phyloP scores from a whole-genome alignment of 768 basidiomycete genomes.

The Lactifluus volemus region DNA sequence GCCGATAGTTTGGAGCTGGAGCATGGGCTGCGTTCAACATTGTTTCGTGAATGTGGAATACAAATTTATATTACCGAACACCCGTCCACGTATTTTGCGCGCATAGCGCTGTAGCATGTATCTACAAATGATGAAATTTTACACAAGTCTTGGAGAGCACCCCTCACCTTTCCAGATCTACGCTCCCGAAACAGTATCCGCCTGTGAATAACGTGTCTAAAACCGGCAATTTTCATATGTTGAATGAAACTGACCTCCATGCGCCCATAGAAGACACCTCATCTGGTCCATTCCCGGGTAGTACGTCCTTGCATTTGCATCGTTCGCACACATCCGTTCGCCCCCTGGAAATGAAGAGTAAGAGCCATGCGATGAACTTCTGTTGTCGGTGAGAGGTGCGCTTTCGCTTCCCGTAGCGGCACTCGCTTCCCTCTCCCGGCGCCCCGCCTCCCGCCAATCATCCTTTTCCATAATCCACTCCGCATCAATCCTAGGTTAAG shows the following conservation, averaged over 20 bases:
- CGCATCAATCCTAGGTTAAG: slow-evolving; percentile 52
- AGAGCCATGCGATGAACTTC: background rate
- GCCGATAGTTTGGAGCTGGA: slow-evolving; percentile 66
- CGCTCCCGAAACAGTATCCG: slow-evolving; percentile 74
- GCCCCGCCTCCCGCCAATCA: slow-evolving; percentile 66
- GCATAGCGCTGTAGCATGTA: slow-evolving; percentile 77
- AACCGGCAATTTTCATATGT: background rate
- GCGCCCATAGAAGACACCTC: slow-evolving; percentile 74
- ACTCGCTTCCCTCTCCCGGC: slow-evolving; percentile 34
- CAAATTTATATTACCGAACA: slow-evolving; percentile 46
- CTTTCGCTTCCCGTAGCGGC: no score
- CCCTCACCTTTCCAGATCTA: slow-evolving; percentile 63
- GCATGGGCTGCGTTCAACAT: slow-evolving; percentile 14
- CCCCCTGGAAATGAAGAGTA: slow-evolving; percentile 11
- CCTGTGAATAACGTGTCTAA: slow-evolving; percentile 32
- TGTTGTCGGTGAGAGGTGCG: no score
- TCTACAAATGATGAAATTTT: slow-evolving; percentile 26
- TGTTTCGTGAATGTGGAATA: no score
- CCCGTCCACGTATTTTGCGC: slow-evolving; percentile 86
- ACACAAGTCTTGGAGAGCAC: background rate
- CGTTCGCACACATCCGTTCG: slow-evolving; percentile 19
- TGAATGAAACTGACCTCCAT: slow-evolving; percentile 47
- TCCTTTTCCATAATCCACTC: slow-evolving; percentile 86
- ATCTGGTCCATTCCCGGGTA: slow-evolving; percentile 71
- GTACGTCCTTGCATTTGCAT: slow-evolving; percentile 30